These are phyloP conservation scores for Tetradesmus lagerheimii DNA, from an alignment of 139 green algal genomes.

Conservation along the genomic window DNA sequence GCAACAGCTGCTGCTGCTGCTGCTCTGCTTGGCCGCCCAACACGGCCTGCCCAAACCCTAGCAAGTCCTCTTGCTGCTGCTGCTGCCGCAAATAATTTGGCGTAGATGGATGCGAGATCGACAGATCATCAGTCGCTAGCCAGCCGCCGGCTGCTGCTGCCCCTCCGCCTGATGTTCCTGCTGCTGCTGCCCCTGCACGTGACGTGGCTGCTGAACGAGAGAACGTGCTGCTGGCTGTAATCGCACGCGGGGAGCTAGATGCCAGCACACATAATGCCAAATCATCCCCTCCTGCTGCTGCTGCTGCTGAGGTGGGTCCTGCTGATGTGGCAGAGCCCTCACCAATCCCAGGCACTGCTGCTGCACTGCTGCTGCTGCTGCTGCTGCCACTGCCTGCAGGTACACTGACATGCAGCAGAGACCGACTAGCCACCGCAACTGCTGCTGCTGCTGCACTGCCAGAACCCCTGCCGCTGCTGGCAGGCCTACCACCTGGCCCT, in stretches of 20 bases:
- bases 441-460: background rate
- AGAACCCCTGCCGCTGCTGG: background rate
- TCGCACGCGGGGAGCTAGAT: background rate
- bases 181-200: slow-evolving; percentile 18
- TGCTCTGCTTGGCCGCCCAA: background rate
- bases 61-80: background rate
- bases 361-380: slow-evolving; percentile 19
- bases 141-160: slow-evolving; percentile 37
- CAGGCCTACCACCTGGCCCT: background rate
- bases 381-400: background rate
- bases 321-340: background rate
- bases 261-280: background rate
- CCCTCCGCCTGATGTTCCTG: slow-evolving; percentile 36
- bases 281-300: slow-evolving; percentile 18
- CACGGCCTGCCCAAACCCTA: background rate
- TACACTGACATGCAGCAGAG: background rate
- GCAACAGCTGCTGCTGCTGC: slow-evolving; percentile 2
- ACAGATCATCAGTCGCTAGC: background rate
- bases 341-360: background rate
- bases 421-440: background rate
- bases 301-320: background rate
- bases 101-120: background rate
- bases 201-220: background rate
- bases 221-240: background rate
- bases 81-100: background rate